A percentile compares a stretch with the other conserved stretches of the same genome.
Conservation (phyloP, 2,329 filamentous ascomycete species). For the Monosporascus ibericus region DNA sequence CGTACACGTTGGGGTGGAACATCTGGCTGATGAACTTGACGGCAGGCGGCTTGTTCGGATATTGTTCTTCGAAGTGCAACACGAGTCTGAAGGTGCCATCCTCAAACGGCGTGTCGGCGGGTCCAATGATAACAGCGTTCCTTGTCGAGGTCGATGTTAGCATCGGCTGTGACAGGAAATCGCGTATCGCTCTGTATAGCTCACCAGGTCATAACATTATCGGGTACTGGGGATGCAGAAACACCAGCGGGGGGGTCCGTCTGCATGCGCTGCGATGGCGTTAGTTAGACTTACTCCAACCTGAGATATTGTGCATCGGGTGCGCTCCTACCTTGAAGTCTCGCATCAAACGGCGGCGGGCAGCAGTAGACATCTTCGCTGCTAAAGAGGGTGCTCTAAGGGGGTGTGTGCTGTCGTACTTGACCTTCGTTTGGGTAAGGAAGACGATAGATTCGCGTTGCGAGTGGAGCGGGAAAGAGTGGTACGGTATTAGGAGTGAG, state of each 20-base stretch:
- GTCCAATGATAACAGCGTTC: constrained; percentile 98
- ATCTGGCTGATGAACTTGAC: constrained; percentile 99
- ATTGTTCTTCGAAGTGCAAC: constrained; percentile 99
- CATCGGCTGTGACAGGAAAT: constrained; percentile 2
- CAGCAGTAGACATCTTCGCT: constrained; percentile 77
- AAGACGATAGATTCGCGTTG: background rate
- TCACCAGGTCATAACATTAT: constrained; percentile 96
- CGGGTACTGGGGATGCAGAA: constrained; percentile 89
- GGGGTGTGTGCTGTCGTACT: too few species aligned
- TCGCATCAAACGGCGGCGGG: constrained; percentile 93
- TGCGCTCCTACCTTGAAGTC: constrained; percentile 78
- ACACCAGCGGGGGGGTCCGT: constrained; percentile 96
- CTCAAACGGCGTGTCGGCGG: constrained; percentile 94
- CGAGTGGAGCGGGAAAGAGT: background rate
- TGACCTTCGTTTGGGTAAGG: background rate
- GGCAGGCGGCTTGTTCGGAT: constrained; percentile 94
- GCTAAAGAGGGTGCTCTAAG: background rate
- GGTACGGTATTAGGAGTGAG: background rate
- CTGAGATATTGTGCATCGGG: background rate
- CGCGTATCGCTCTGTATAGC: constrained; percentile 19
- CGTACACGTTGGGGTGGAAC: constrained; percentile 99
- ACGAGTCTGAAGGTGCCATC: constrained; percentile 96
- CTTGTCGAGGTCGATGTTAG: constrained; percentile 41
- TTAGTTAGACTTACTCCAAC: constrained; percentile 12
- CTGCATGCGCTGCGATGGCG: constrained; percentile 77